These are phyloP conservation scores for Mytilinidion resinicola DNA, from an alignment of 495 filamentous ascomycete species.

Conservation along the genomic window DNA sequence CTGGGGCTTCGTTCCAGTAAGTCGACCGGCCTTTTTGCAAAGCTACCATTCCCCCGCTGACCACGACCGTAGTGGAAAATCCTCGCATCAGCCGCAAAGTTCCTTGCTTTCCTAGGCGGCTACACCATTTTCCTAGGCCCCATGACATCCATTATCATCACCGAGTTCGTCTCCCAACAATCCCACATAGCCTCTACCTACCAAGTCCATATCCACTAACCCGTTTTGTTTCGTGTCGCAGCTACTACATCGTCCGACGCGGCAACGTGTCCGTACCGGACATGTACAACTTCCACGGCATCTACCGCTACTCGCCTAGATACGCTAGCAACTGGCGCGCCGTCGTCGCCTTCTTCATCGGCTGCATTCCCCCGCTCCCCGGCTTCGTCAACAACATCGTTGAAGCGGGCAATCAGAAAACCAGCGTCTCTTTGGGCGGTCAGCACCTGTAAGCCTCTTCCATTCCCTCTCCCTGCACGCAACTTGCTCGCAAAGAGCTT, in stretches of 20 bases:
- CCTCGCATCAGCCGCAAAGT: slow-evolving; percentile 12
- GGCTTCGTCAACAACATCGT: slow-evolving; percentile 17
- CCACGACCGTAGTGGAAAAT: slow-evolving; percentile 11
- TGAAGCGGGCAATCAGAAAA: slow-evolving; percentile 2
- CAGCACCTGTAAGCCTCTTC: slow-evolving; percentile 7
- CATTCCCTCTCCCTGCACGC: neutral
- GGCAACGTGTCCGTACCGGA: slow-evolving; percentile 16
- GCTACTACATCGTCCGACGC: slow-evolving; percentile 12
- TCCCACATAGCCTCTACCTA: neutral
- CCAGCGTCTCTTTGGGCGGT: slow-evolving; percentile 5
- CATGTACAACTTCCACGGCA: slow-evolving; percentile 18
- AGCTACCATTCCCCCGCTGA: neutral
- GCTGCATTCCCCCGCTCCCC: slow-evolving; percentile 13
- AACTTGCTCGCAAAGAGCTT: neutral
- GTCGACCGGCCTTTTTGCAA: neutral
- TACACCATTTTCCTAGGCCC: slow-evolving; percentile 17
- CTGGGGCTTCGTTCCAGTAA: slow-evolving; percentile 16
- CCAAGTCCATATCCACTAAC: neutral
- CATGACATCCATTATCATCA: slow-evolving; percentile 15
- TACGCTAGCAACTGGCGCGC: slow-evolving; percentile 15
- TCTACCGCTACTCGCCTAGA: slow-evolving; percentile 15
- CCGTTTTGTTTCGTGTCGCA: neutral
- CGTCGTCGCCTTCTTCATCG: slow-evolving; percentile 15
- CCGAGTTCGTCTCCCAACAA: neutral
- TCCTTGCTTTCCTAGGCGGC: slow-evolving; percentile 18